Percentiles rank a stretch among this genome's conserved stretches.
Evolutionary conservation across 495 filamentous ascomycete genomes (phyloP).

Genomic region (Barbatosphaeria neglecta): DNA sequence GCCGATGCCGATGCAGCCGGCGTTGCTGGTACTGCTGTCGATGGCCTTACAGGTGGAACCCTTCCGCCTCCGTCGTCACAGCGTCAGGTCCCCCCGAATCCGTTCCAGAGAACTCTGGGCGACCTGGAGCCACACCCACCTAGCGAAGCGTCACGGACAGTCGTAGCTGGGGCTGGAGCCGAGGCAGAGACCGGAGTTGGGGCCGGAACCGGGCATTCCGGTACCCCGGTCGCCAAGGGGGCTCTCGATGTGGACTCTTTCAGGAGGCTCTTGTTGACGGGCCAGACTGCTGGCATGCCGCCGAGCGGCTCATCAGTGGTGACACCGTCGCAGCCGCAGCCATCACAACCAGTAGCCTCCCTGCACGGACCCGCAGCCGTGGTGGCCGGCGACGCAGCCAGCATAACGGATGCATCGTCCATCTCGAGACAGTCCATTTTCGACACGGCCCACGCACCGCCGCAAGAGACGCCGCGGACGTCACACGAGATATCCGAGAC

Average conservation of each 20-base stretch:
- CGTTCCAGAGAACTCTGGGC: slow-evolving; percentile 36
- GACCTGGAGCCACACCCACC: slow-evolving; percentile 27
- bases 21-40: too few relatives aligned
- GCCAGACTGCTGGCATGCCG: slow-evolving; percentile 28
- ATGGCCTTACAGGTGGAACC: too few relatives aligned
- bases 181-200: too few relatives aligned
- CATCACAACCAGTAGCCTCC: background rate
- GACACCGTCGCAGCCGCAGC: background rate
- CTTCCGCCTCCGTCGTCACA: background rate
- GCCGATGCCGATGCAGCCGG: too few relatives aligned
- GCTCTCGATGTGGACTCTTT: slow-evolving; percentile 52
- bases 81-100: slow-evolving; percentile 34
- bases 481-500: slow-evolving; percentile 33
- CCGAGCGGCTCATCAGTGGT: slow-evolving; percentile 6
- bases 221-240: slow-evolving; percentile 15
- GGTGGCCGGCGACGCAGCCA: slow-evolving; percentile 27
- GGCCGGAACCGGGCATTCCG: background rate
- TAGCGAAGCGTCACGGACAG: slow-evolving; percentile 7
- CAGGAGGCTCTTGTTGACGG: slow-evolving; percentile 48
- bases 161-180: too few relatives aligned
- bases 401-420: slow-evolving; percentile 35
- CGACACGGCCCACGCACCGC: slow-evolving; percentile 14
- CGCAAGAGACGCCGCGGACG: slow-evolving; percentile 33
- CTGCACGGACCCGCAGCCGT: background rate
- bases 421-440: slow-evolving; percentile 35